Evolutionary conservation across 257 asterid genomes (phyloP).

Genomic region (Petunia axillaris): DNA sequence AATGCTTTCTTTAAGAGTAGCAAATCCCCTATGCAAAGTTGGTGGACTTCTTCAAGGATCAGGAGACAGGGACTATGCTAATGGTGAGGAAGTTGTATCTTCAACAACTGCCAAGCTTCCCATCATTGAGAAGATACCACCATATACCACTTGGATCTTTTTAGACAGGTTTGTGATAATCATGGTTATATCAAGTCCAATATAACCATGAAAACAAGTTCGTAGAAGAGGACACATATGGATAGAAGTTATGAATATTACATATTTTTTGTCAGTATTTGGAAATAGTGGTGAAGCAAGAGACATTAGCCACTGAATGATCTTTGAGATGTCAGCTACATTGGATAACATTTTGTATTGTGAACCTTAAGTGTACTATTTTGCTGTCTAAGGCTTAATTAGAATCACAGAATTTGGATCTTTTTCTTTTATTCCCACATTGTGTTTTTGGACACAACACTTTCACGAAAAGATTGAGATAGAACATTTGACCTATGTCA

Average conservation of each 20-base stretch:
- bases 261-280: too few relatives aligned
- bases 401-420: neutral
- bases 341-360: neutral
- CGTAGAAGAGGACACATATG: constrained; percentile 4
- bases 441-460: constrained; percentile 4
- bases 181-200: neutral
- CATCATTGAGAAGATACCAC: constrained; percentile 62
- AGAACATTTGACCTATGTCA: neutral
- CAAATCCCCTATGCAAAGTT: constrained; percentile 62
- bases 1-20: constrained; percentile 65
- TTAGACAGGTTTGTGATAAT: constrained; percentile 63
- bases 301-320: neutral
- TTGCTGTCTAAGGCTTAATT: neutral
- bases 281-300: too few relatives aligned
- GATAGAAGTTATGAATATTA: neutral
- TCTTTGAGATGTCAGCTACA: neutral
- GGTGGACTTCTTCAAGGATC: constrained; percentile 54
- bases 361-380: neutral
- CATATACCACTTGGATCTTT: constrained; percentile 94
- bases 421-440: neutral
- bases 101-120: constrained; percentile 73
- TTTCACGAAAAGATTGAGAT: constrained; percentile 11
- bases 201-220: neutral
- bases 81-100: constrained; percentile 62
- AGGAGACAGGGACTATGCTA: constrained; percentile 58